A percentile compares a stretch with the other conserved stretches of the same genome.
phyloP scores from a whole-genome alignment of 2,329 filamentous ascomycete species.

The Nemania abortiva region DNA sequence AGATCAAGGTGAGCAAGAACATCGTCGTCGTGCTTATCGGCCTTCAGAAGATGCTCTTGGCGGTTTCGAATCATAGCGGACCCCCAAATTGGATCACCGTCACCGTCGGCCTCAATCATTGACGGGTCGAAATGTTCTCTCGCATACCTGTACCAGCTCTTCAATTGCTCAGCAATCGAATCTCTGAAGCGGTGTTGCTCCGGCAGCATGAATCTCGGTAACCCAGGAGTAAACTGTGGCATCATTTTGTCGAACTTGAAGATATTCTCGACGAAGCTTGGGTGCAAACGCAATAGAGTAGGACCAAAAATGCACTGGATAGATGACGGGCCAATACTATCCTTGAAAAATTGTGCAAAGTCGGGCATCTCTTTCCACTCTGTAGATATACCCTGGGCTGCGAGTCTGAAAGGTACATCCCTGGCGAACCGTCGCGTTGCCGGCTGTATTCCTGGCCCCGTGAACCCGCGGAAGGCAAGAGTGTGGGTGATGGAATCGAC shows the following conservation, averaged over 20 bases:
- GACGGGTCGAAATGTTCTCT: slow-evolving; percentile 37
- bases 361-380: slow-evolving; percentile 38
- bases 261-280: slow-evolving; percentile 37
- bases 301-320: slow-evolving; percentile 41
- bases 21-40: slow-evolving; percentile 37
- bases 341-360: slow-evolving; percentile 35
- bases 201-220: slow-evolving; percentile 36
- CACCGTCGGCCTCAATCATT: slow-evolving; percentile 36
- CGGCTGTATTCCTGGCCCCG: slow-evolving; percentile 38
- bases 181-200: slow-evolving; percentile 31
- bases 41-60: slow-evolving; percentile 37
- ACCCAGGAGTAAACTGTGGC: slow-evolving; percentile 35
- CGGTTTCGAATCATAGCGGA: slow-evolving; percentile 39
- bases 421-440: slow-evolving; percentile 30
- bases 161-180: slow-evolving; percentile 32
- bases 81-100: slow-evolving; percentile 43
- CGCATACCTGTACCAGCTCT: slow-evolving; percentile 41
- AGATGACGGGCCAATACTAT: slow-evolving; percentile 32
- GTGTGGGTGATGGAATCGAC: slow-evolving; percentile 39
- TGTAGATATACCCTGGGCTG: slow-evolving; percentile 25
- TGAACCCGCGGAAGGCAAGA: slow-evolving; percentile 32
- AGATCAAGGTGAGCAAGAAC: slow-evolving; percentile 39
- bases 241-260: slow-evolving; percentile 39
- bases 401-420: slow-evolving; percentile 25
- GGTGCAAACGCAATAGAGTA: slow-evolving; percentile 37